Evolutionary conservation across 345 rosid genomes (phyloP), one percentile per base, ranked within the genome.

Genomic region (Kernera saxatilis): DNA sequence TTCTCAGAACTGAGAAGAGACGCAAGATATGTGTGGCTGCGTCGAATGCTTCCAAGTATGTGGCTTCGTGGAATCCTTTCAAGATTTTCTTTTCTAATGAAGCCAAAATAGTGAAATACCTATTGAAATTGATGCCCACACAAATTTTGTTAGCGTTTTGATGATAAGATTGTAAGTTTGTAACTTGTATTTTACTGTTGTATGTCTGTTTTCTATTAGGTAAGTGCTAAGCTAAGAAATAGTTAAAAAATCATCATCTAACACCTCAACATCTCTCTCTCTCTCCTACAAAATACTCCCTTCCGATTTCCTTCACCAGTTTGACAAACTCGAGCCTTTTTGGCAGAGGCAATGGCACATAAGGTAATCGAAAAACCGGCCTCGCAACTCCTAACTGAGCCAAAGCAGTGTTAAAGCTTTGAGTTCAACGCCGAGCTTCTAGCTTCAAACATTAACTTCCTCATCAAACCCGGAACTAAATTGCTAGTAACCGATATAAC

Each of bases 321-420:
- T 82, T 76, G 75, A 89, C 90, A 69, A 91, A 89, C 60, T 87
- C 88, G 12, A 82, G 54, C 74, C 98, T 81, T 80, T 86, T 81
- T 4, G 76, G 70, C 48, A 59, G 68, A 23, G 97, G 80, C 53
- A 93, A 87, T 5, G 97, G 98, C 23, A 84, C 86, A 36, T 85
- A 87, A 4, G 97, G 98, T 37, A 91, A 81, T 75, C 91, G 78
- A 81, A 89, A 91, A 59, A 91, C 85, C 1, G 96, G 98, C 66
- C 85, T 82, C 7, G 81, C 87, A 35, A 88, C 95, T 37, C 97
- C 97, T 1, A 94, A 84, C 65, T 88, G 97, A 29, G 97, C 91
- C 62, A 89, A 87, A 40, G 97, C 95, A 2, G 91, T 91, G 84
- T 91, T 91, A 50, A 93, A 93, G 82, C 79, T 85, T 89, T 12